Percentiles rank a stretch among this genome's conserved stretches.
Conservation (phyloP, 2,329 filamentous ascomycete genomes). For the Aspergillus sp. region DNA sequence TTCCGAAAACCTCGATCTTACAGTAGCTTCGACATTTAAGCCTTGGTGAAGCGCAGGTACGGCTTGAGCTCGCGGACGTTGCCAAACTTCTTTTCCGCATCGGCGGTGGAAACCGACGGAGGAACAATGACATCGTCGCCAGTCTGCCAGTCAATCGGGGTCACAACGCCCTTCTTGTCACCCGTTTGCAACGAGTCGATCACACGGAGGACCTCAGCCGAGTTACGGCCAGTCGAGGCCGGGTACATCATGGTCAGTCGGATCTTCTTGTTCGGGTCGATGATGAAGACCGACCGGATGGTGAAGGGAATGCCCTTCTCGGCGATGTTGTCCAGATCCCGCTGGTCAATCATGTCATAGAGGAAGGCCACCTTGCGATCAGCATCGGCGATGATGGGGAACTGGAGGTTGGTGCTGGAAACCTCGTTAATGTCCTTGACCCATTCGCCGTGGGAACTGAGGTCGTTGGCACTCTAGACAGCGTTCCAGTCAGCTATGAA, state of each 20-base stretch:
- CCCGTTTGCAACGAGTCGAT: conserved; percentile 73
- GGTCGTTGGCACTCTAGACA: conserved; percentile 65
- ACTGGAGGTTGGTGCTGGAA: conserved; percentile 60
- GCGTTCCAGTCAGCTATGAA: neutral
- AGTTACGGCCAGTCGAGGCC: conserved; percentile 80
- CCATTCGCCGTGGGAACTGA: conserved; percentile 75
- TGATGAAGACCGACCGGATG: conserved; percentile 90
- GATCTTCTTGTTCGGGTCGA: conserved; percentile 90
- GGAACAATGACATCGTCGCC: conserved; percentile 92
- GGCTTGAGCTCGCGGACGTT: conserved; percentile 58
- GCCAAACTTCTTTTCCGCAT: conserved; percentile 83
- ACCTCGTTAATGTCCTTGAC: conserved; percentile 82
- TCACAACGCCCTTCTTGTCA: conserved; percentile 82
- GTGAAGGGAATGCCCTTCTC: conserved; percentile 70
- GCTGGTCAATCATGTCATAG: conserved; percentile 79
- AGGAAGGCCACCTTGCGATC: conserved; percentile 67
- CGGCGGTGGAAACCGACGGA: conserved; percentile 71
- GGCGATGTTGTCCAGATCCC: conserved; percentile 75
- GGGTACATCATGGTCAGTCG: conserved; percentile 89
- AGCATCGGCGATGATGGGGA: conserved; percentile 79
- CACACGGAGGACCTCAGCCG: conserved; percentile 69
- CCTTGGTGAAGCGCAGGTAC: conserved; percentile 34
- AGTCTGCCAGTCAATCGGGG: conserved; percentile 82
- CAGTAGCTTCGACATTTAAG: conserved; percentile 1
- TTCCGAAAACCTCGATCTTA: no score